Evolutionary conservation across 306 rosid genomes (phyloP).

Genomic region (Betula pendula): DNA sequence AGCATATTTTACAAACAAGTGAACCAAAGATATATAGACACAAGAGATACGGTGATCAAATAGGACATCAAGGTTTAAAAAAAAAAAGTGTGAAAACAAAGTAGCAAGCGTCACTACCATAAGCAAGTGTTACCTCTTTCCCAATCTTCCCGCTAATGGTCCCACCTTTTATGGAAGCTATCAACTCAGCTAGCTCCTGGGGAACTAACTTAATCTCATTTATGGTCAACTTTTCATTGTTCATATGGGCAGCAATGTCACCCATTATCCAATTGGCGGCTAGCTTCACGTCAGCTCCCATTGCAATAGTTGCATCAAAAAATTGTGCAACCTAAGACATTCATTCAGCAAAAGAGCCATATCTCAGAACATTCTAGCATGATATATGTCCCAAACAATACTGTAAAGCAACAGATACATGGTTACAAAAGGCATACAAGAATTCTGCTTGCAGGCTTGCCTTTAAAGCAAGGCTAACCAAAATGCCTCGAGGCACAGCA

Average conservation of each 20-base stretch:
- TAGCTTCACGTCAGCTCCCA: conserved; percentile 81
- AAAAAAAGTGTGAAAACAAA: conserved; percentile 3
- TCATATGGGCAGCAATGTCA: conserved; percentile 87
- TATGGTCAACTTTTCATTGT: conserved; percentile 79
- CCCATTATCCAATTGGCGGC: conserved; percentile 97
- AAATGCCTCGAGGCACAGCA: background rate
- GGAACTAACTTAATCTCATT: conserved; percentile 77
- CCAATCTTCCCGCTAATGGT: conserved; percentile 92
- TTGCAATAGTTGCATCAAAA: conserved; percentile 79
- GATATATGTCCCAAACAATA: conserved; percentile 12
- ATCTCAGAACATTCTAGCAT: conserved; percentile 22
- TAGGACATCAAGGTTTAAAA: background rate
- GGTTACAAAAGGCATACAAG: conserved; percentile 6
- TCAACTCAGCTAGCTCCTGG: conserved; percentile 77
- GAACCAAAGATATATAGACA: background rate
- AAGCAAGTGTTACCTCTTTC: conserved; percentile 65
- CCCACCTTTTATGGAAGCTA: conserved; percentile 76
- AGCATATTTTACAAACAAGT: background rate
- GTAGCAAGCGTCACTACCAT: conserved; percentile 5
- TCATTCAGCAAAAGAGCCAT: conserved; percentile 29
- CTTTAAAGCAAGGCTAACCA: background rate
- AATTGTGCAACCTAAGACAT: conserved; percentile 67
- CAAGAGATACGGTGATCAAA: background rate
- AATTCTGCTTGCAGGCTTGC: conserved; percentile 19
- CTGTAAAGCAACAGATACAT: conserved; percentile 9